Conservation (phyloP, 2,329 filamentous ascomycete species). For the Huntiella decipiens region DNA sequence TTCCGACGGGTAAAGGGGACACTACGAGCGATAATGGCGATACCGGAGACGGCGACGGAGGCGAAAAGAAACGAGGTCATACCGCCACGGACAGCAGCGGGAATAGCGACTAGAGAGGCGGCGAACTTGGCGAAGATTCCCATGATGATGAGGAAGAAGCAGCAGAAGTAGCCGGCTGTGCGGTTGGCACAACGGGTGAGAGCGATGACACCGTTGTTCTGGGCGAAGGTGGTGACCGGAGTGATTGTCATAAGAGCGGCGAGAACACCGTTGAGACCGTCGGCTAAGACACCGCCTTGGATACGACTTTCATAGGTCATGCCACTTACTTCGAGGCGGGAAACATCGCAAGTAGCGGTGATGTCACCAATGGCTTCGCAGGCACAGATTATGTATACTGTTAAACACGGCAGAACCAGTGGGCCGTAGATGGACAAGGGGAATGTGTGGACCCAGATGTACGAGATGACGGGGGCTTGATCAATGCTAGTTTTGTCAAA, state of each 20-base stretch:
- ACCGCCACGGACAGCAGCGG: conserved; percentile 43
- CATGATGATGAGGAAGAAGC: conserved; percentile 59
- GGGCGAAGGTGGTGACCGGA: conserved; percentile 62
- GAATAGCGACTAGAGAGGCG: conserved; percentile 59
- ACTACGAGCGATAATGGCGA: conserved; percentile 52
- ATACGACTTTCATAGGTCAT: conserved; percentile 55
- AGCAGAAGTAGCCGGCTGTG: conserved; percentile 61
- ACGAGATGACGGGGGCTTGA: conserved; percentile 49
- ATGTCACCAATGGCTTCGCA: conserved; percentile 69
- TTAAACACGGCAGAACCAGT: conserved; percentile 51
- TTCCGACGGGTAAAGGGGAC: conserved; percentile 62
- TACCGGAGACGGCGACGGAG: conserved; percentile 57
- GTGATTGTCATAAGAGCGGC: conserved; percentile 63
- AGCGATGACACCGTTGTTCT: conserved; percentile 73
- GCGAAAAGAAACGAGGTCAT: conserved; percentile 70
- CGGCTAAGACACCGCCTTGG: conserved; percentile 60
- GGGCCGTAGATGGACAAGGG: conserved; percentile 52
- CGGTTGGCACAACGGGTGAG: conserved; percentile 67
- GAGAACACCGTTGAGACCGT: conserved; percentile 57
- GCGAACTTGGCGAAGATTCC: conserved; percentile 72
- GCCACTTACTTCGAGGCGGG: conserved; percentile 54
- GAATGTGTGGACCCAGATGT: conserved; percentile 67
- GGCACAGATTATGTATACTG: conserved; percentile 52
- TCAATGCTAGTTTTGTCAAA: conserved; percentile 58
- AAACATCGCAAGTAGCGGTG: conserved; percentile 66